Base-by-base conservation (phyloP, 768 basidiomycete species). In the Vararia minispora region DNA sequence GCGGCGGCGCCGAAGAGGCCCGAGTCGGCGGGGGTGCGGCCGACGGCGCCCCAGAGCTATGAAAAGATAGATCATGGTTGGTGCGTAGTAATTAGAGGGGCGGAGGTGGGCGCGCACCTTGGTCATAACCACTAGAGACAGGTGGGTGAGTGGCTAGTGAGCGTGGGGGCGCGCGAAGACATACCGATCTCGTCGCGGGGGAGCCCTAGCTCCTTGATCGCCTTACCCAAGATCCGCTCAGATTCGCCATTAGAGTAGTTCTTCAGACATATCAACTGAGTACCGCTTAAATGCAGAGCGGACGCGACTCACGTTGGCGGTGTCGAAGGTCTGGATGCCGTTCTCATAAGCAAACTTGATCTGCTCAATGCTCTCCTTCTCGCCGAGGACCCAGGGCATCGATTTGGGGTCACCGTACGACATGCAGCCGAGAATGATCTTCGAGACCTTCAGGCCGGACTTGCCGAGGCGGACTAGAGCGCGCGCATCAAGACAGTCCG, bases 61-160 rank as follows among this genome's bases (percentile, higher is more conserved):
- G 18, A n/a, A 46, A 17, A 40, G n/a, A 16, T n/a, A n/a, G 5
- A 8, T 16, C 47, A 49, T 25, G 35, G 12, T 17, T 6, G 5
- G 20, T 14, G 35, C 22, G 20, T 11, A 8, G 20, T n/a, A n/a
- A n/a, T n/a, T n/a, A n/a, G n/a, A n/a, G n/a, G n/a, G n/a, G n/a
- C n/a, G 31, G 17, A 3, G 14, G 11, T 11, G 4, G 28, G 14
- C 11, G 13, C 28, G 5, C 9, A 55, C 48, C 53, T 67, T 68
- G 41, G 64, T 64, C 32, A 65, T 44, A 32, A 68, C 53, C 16
- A 67, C n/a, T n/a, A n/a, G n/a, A n/a, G n/a, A n/a, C n/a, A n/a
- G n/a, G n/a, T n/a, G n/a, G n/a, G n/a, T n/a, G n/a, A n/a, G n/a
- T n/a, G n/a, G n/a, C n/a, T n/a, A n/a, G n/a, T n/a, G n/a, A n/a